Percentiles rank a stretch among this genome's conserved stretches.
Evolutionary conservation across 2,329 filamentous ascomycete species (phyloP).

Genomic region (Hirsutella thompsonii): DNA sequence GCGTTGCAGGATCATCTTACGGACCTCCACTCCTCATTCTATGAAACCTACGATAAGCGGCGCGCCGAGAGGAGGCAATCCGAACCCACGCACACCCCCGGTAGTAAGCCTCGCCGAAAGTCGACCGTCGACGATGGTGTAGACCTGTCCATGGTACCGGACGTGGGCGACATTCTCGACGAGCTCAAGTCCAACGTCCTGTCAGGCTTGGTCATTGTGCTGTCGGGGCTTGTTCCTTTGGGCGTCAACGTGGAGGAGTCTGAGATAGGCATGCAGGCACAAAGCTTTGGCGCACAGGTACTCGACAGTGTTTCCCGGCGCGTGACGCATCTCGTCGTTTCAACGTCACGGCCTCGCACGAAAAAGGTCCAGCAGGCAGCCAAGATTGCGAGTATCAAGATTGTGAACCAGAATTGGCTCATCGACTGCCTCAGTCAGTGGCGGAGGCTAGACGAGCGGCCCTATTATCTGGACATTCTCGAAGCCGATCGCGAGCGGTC

Average conservation of each 20-base stretch:
- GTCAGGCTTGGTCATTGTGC: constrained; percentile 62
- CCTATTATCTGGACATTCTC: constrained; percentile 66
- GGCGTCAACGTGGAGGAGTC: constrained; percentile 67
- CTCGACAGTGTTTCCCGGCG: constrained; percentile 43
- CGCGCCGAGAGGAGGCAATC: constrained; percentile 20
- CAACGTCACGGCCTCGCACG: constrained; percentile 60
- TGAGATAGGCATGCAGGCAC: constrained; percentile 78
- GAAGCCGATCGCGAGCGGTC: constrained; percentile 44
- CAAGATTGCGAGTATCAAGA: constrained; percentile 67
- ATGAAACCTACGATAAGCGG: constrained; percentile 62
- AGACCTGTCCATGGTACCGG: constrained; percentile 51
- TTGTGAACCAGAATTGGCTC: constrained; percentile 87
- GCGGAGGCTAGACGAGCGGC: constrained; percentile 64
- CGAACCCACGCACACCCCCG: constrained; percentile 20
- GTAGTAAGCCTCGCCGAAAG: constrained; percentile 17
- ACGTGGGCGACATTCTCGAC: constrained; percentile 77
- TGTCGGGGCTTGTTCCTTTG: constrained; percentile 81
- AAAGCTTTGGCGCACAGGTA: constrained; percentile 66
- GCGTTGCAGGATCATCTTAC: constrained; percentile 66
- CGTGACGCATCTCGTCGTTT: constrained; percentile 65
- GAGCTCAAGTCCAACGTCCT: constrained; percentile 68
- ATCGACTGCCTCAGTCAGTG: constrained; percentile 74
- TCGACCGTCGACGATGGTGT: constrained; percentile 25
- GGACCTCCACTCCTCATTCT: constrained; percentile 67
- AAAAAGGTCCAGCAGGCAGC: constrained; percentile 84